phyloP scores from a whole-genome alignment of 495 filamentous ascomycete species.

The Xylaria nigripes region DNA sequence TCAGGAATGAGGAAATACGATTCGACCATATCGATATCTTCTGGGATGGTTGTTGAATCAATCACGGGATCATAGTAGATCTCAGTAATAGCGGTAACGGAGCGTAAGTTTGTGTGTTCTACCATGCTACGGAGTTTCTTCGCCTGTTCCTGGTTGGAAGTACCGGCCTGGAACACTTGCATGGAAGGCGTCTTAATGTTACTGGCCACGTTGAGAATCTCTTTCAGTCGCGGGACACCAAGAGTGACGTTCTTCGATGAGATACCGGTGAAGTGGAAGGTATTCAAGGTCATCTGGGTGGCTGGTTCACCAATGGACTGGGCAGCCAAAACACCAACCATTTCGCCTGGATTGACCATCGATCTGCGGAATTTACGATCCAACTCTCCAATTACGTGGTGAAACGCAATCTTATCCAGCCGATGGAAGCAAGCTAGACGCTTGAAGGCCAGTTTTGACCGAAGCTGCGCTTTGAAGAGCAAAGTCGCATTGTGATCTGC shows the following conservation, averaged over 20 bases:
- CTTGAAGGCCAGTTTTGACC: slow-evolving; percentile 86
- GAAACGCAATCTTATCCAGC: slow-evolving; percentile 85
- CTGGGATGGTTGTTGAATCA: slow-evolving; percentile 70
- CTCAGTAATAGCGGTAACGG: slow-evolving; percentile 82
- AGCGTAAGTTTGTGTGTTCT: slow-evolving; percentile 91
- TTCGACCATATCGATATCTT: slow-evolving; percentile 88
- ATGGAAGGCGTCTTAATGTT: slow-evolving; percentile 99
- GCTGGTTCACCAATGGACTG: slow-evolving; percentile 98
- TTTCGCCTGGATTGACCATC: slow-evolving; percentile 82
- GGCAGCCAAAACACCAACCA: slow-evolving; percentile 96
- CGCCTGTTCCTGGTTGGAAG: slow-evolving; percentile 64
- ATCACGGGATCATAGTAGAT: slow-evolving; percentile 97
- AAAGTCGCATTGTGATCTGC: slow-evolving; percentile 81
- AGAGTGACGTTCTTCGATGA: slow-evolving; percentile 99
- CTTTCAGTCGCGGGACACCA: slow-evolving; percentile 97
- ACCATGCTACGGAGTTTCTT: slow-evolving; percentile 79
- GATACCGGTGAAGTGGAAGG: slow-evolving; percentile 99
- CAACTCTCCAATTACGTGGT: slow-evolving; percentile 85
- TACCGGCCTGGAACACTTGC: slow-evolving; percentile 74
- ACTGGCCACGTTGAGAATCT: slow-evolving; percentile 94
- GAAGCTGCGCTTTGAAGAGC: slow-evolving; percentile 84
- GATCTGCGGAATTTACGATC: slow-evolving; percentile 77
- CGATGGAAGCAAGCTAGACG: slow-evolving; percentile 74
- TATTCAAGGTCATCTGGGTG: slow-evolving; percentile 99
- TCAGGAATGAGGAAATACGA: slow-evolving; percentile 96